These are phyloP conservation scores for Epichloe aotearoae DNA, from an alignment of 2,329 filamentous ascomycete species.

Conservation along the genomic window DNA sequence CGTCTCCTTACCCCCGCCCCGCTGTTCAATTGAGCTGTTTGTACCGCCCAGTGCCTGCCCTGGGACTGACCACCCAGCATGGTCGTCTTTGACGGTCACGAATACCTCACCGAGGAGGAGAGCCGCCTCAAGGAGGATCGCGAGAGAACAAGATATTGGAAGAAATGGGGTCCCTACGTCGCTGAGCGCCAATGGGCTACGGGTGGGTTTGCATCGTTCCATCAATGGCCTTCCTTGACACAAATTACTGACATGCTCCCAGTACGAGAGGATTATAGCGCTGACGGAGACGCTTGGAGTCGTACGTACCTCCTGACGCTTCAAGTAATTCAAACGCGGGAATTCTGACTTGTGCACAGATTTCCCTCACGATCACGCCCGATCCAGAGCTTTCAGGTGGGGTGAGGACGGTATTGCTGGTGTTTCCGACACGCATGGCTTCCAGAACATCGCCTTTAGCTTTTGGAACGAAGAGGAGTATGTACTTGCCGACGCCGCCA, in stretches of 20 bases:
- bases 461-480: conserved; percentile 98
- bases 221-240: neutral
- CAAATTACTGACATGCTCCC: conserved; percentile 13
- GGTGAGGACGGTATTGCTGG: conserved; percentile 95
- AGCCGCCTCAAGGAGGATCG: conserved; percentile 77
- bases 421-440: conserved; percentile 78
- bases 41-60: conserved; percentile 6
- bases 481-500: neutral
- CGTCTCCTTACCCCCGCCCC: neutral
- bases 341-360: conserved; percentile 35
- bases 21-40: conserved; percentile 3
- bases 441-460: conserved; percentile 85
- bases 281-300: conserved; percentile 89
- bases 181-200: conserved; percentile 94
- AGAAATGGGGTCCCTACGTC: conserved; percentile 93
- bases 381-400: conserved; percentile 84
- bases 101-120: conserved; percentile 83
- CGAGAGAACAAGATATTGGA: conserved; percentile 83
- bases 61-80: conserved; percentile 34
- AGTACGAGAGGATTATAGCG: conserved; percentile 83
- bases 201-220: conserved; percentile 37
- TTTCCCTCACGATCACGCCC: conserved; percentile 85
- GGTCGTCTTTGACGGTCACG: conserved; percentile 81
- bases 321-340: conserved; percentile 4
- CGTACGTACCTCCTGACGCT: conserved; percentile 43